Evolutionary conservation across 2,329 filamentous ascomycete genomes (phyloP).

Genomic region (Aspergillus costaricaensis): DNA sequence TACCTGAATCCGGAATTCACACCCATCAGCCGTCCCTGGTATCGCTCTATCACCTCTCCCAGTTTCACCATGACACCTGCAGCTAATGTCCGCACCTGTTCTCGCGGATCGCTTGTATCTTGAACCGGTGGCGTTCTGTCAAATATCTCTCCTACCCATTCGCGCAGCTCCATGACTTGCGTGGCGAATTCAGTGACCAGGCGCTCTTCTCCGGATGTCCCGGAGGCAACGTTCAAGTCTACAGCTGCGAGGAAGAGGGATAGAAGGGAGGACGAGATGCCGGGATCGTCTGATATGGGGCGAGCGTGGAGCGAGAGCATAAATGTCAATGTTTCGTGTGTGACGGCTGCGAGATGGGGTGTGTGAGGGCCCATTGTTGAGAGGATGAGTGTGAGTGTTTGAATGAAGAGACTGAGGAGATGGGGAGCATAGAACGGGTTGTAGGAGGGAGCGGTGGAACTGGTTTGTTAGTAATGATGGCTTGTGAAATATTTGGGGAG

Average conservation of each 20-base stretch:
- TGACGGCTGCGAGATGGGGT: slow-evolving; percentile 74
- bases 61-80: slow-evolving; percentile 79
- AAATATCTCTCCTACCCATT: slow-evolving; percentile 82
- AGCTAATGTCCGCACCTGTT: slow-evolving; percentile 59
- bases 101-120: slow-evolving; percentile 51
- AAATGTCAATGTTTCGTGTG: slow-evolving; percentile 80
- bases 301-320: slow-evolving; percentile 66
- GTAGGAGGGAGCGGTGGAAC: slow-evolving; percentile 41
- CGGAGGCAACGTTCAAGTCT: slow-evolving; percentile 67
- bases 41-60: slow-evolving; percentile 78
- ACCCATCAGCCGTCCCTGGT: slow-evolving; percentile 75
- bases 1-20: slow-evolving; percentile 56
- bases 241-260: slow-evolving; percentile 78
- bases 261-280: slow-evolving; percentile 72
- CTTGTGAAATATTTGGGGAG: background rate
- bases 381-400: slow-evolving; percentile 80
- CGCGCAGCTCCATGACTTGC: slow-evolving; percentile 80
- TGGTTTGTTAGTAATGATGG: slow-evolving; percentile 16
- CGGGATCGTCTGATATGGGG: slow-evolving; percentile 60
- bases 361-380: slow-evolving; percentile 82
- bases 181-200: slow-evolving; percentile 74
- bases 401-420: slow-evolving; percentile 76
- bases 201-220: slow-evolving; percentile 59
- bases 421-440: slow-evolving; percentile 72
- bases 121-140: slow-evolving; percentile 52